Evolutionary conservation across 139 green algal species (phyloP), one percentile per base, ranked within the genome.

Genomic region (Nannochloris sp.): DNA sequence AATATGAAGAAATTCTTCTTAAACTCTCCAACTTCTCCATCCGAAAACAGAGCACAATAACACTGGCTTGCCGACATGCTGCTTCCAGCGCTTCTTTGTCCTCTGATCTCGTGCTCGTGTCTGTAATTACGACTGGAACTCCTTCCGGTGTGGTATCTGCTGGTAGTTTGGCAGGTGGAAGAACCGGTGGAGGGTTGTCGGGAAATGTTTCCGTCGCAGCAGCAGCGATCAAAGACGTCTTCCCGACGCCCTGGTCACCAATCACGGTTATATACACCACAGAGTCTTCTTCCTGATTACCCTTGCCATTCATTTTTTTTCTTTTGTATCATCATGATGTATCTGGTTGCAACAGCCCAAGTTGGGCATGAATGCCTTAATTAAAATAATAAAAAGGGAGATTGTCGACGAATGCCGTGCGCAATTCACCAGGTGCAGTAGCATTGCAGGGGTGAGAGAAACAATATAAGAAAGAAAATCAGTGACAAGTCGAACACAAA

Each of bases 191-290:
- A 1, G 83, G 75, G 19, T 71, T 56, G 4, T 92, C 83, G 12
- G 84, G 80, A 60, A 93, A 95, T 5, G 77, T 77, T 55, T 95
- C 87, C 0, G 82, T 87, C 18, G 84, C 81, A 8, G 81, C 84
- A 5, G 83, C 76, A 3, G 74, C 78, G 56, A 95, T 90, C 5
- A 95, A 68, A 5, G 73, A 85, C n/a, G 84, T 90, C 64, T 94
- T 94, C 43, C 88, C 88, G 9, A 89, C 88, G 12, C 78, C 76
- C 7, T 60, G 31, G 61, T 93, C 83, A 12, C 86, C 86, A 27
- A 89, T 54, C 25, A 93, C 86, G 3, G 44, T 29, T 29, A 79
- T 74, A 46, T 57, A 49, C 21, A 75, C 67, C 5, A 67, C 71
- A 8, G n/a, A 34, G 10, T 58, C n/a, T 9, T 57, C 49, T 15